These are phyloP conservation scores for Kwoniella bestiolae DNA, from an alignment of 768 basidiomycete genomes.

Conservation along the genomic window DNA sequence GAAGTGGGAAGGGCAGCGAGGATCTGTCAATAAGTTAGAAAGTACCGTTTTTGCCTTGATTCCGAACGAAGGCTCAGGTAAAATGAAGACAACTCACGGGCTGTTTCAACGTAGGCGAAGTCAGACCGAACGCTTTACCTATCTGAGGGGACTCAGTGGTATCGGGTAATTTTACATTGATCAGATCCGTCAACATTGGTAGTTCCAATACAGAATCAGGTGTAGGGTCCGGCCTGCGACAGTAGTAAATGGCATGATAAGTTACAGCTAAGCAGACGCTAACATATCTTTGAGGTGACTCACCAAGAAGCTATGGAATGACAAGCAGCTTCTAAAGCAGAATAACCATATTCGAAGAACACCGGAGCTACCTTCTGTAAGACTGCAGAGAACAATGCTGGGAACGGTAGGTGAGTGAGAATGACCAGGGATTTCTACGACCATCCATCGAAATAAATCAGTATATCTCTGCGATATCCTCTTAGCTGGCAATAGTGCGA, in stretches of 20 bases:
- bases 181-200: constrained; percentile 77
- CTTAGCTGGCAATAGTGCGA: background rate
- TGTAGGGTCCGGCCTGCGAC: constrained; percentile 79
- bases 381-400: constrained; percentile 74
- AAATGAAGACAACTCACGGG: constrained; percentile 4
- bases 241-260: too few relatives aligned
- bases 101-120: constrained; percentile 2
- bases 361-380: constrained; percentile 75
- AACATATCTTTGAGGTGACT: constrained; percentile 42
- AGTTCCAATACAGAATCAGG: constrained; percentile 73
- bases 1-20: constrained; percentile 56
- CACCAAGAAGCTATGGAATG: constrained; percentile 85
- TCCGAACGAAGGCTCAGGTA: too few relatives aligned
- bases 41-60: background rate
- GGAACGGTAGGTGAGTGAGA: constrained; percentile 76
- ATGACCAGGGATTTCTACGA: constrained; percentile 77
- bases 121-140: constrained; percentile 65
- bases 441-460: too few relatives aligned
- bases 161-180: constrained; percentile 74
- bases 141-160: constrained; percentile 74
- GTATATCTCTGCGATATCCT: too few relatives aligned
- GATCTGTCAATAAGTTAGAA: constrained; percentile 34
- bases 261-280: background rate
- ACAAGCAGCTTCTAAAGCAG: constrained; percentile 84
- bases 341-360: constrained; percentile 67